Conservation (phyloP, 2,329 filamentous ascomycete species). For the Diaporthe vaccinii region DNA sequence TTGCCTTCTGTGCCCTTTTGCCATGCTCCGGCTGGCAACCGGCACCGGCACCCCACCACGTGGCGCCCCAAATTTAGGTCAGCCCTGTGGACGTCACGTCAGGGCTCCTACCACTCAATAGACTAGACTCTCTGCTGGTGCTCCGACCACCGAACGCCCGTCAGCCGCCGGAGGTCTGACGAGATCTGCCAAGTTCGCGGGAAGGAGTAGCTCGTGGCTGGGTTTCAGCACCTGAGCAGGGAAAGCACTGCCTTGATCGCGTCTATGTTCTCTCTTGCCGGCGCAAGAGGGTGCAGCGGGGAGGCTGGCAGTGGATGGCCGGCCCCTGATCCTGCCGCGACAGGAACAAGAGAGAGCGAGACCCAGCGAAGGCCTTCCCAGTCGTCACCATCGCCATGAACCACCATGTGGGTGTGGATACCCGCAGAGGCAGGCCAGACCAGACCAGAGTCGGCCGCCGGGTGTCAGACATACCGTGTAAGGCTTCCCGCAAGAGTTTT, state of each 20-base stretch:
- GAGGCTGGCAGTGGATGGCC: neutral
- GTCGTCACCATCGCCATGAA: neutral
- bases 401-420: neutral
- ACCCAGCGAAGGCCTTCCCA: neutral
- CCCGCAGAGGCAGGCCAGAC: neutral
- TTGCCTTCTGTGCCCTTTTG: neutral
- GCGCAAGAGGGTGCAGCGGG: neutral
- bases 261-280: neutral
- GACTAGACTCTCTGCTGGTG: neutral
- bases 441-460: conserved; percentile 6
- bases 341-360: conserved; percentile 6
- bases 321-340: conserved; percentile 15
- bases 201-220: conserved; percentile 22
- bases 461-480: conserved; percentile 4
- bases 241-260: neutral
- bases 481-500: neutral
- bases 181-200: conserved; percentile 34
- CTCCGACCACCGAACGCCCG: neutral
- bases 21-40: conserved; percentile 1
- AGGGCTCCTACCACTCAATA: neutral
- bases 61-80: conserved; percentile 35
- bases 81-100: conserved; percentile 11
- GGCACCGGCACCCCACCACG: conserved; percentile 28
- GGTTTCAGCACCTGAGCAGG: too few relatives aligned
- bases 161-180: conserved; percentile 10